Evolutionary conservation across 2,329 filamentous ascomycete genomes (phyloP).

Genomic region (Botrytis squamosa): DNA sequence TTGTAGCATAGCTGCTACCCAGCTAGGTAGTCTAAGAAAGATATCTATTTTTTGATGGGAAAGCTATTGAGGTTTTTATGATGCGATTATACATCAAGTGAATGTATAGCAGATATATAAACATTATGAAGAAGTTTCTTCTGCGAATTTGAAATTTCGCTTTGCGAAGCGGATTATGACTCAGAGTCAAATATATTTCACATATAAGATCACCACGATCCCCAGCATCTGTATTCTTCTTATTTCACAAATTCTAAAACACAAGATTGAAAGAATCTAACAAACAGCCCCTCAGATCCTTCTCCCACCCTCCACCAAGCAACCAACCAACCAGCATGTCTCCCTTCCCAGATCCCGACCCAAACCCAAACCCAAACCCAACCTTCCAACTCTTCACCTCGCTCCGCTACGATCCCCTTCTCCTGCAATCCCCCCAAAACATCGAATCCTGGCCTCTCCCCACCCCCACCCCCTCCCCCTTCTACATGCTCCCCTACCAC

Average conservation of each 20-base stretch:
- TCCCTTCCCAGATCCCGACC: background rate
- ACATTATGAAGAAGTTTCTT: background rate
- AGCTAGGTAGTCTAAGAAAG: too few relatives aligned
- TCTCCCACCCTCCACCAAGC: background rate
- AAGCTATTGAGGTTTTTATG: background rate
- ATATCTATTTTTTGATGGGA: background rate
- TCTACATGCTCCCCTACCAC: slow-evolving; percentile 80
- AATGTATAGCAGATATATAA: background rate
- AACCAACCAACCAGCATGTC: background rate
- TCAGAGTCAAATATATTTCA: background rate
- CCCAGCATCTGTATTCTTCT: too few relatives aligned
- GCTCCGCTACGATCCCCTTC: slow-evolving; percentile 65
- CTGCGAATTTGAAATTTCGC: background rate
- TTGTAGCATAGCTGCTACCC: too few relatives aligned
- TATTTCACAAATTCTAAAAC: background rate
- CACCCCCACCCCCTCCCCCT: slow-evolving; percentile 51
- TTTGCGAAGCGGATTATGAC: background rate
- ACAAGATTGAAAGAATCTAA: background rate
- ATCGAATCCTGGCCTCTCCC: slow-evolving; percentile 45
- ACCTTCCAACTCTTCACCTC: slow-evolving; percentile 66
- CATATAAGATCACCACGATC: too few relatives aligned
- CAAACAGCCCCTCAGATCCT: background rate
- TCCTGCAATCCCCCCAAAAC: slow-evolving; percentile 43
- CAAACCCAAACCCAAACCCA: background rate
- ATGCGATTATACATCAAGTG: background rate